Evolutionary conservation across 1,284 basidiomycete species (phyloP).

Genomic region (Erythrobasidium hasegawianum): DNA sequence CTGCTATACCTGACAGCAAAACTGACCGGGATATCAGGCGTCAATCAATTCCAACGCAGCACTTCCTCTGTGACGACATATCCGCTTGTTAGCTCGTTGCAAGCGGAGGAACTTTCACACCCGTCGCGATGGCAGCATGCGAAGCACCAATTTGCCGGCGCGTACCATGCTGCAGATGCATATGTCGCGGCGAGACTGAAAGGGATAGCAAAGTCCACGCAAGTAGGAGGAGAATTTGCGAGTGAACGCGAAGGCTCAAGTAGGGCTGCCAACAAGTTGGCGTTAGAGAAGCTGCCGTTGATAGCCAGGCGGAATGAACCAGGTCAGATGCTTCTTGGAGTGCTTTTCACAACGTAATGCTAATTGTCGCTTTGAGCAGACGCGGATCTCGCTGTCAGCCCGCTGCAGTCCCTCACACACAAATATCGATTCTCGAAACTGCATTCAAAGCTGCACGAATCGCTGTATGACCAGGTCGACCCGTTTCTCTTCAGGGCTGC

Average conservation of each 20-base stretch:
- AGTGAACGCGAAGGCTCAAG: background rate
- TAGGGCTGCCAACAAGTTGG: conserved; percentile 1
- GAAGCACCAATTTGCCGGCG: background rate
- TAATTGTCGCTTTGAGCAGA: too few relatives aligned
- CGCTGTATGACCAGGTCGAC: conserved; percentile 42
- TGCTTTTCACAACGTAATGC: too few relatives aligned
- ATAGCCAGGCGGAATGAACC: background rate
- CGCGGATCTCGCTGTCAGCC: conserved; percentile 21
- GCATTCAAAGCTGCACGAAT: conserved; percentile 43
- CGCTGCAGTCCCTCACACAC: conserved; percentile 41
- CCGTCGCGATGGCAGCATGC: background rate
- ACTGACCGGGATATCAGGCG: background rate
- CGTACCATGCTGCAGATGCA: conserved; percentile 8
- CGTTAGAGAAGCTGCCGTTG: background rate
- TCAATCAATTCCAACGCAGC: too few relatives aligned
- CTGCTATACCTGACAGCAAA: conserved; percentile 34
- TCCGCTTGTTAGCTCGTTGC: too few relatives aligned
- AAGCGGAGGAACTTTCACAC: too few relatives aligned
- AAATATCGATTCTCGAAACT: conserved; percentile 46
- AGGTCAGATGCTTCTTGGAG: background rate
- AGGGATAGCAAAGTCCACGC: background rate
- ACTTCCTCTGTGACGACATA: too few relatives aligned
- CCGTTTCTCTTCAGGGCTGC: conserved; percentile 42
- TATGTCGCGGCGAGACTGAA: background rate
- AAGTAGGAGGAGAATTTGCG: background rate